Conservation (phyloP, 1,284 basidiomycete species). For the Cryptococcus neoformans region DNA sequence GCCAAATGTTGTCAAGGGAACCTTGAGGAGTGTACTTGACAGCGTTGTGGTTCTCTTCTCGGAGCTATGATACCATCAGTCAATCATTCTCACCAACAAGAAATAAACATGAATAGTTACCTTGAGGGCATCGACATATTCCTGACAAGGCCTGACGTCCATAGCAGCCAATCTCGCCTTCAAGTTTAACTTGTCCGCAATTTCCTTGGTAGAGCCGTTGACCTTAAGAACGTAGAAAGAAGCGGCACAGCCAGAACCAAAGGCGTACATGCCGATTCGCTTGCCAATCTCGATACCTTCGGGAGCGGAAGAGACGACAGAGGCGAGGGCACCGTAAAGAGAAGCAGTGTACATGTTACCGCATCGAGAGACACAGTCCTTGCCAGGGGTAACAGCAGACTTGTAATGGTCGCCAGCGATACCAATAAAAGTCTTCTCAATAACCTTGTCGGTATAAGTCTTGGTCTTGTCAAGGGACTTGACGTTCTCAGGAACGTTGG, state of each 20-base stretch:
- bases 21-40: constrained; percentile 82
- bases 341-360: constrained; percentile 99
- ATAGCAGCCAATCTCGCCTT: constrained; percentile 72
- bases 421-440: constrained; percentile 89
- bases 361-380: constrained; percentile 79
- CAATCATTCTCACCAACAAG: background rate
- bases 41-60: constrained; percentile 96
- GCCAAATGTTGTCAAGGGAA: constrained; percentile 87
- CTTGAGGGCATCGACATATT: constrained; percentile 73
- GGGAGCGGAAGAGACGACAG: constrained; percentile 67
- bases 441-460: constrained; percentile 84
- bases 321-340: constrained; percentile 88
- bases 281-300: constrained; percentile 67
- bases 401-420: constrained; percentile 70
- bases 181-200: constrained; percentile 75
- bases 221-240: constrained; percentile 85
- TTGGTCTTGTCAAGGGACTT: constrained; percentile 61
- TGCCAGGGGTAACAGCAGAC: constrained; percentile 67
- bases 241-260: constrained; percentile 87
- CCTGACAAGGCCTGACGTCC: constrained; percentile 87
- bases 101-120: constrained; percentile 49
- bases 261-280: constrained; percentile 87
- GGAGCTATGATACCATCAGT: constrained; percentile 58
- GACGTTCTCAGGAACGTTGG: constrained; percentile 68
- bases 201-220: constrained; percentile 77